phyloP scores from a whole-genome alignment of 176 grass and related monocot species.

The Zoysia pacifica region DNA sequence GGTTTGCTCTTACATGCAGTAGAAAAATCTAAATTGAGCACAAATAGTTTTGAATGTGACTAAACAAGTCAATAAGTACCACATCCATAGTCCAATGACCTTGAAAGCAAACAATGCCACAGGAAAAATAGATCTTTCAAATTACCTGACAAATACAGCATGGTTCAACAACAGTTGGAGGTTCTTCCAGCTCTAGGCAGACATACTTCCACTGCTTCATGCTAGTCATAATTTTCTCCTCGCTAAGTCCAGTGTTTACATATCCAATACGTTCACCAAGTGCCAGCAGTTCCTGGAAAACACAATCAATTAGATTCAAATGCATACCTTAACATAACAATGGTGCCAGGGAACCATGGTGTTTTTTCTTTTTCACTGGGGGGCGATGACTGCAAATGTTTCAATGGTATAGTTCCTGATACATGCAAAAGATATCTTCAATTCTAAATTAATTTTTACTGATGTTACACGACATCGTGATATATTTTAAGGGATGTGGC shows the following conservation, averaged over 20 bases:
- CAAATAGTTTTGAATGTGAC: not conserved
- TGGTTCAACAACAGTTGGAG: conserved; percentile 54
- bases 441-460: not conserved
- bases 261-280: conserved; percentile 79
- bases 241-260: conserved; percentile 75
- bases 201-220: conserved; percentile 63
- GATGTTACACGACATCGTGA: not conserved
- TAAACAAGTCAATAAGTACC: not conserved
- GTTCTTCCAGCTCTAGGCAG: conserved; percentile 39
- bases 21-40: not conserved
- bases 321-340: conserved; percentile 18
- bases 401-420: not conserved
- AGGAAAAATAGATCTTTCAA: not conserved
- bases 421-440: not conserved
- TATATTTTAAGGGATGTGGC: not conserved
- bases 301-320: conserved; percentile 16
- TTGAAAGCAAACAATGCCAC: not conserved
- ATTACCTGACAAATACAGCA: conserved; percentile 86
- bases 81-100: not conserved
- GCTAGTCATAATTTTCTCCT: conserved; percentile 59
- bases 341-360: conserved; percentile 14
- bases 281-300: conserved; percentile 66
- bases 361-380: not conserved
- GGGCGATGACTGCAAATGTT: not conserved
- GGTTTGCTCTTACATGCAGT: not conserved